Evolutionary conservation across 2,329 filamentous ascomycete species (phyloP), one percentile per base, ranked within the genome.

Genomic region (Colletotrichum costaricense): DNA sequence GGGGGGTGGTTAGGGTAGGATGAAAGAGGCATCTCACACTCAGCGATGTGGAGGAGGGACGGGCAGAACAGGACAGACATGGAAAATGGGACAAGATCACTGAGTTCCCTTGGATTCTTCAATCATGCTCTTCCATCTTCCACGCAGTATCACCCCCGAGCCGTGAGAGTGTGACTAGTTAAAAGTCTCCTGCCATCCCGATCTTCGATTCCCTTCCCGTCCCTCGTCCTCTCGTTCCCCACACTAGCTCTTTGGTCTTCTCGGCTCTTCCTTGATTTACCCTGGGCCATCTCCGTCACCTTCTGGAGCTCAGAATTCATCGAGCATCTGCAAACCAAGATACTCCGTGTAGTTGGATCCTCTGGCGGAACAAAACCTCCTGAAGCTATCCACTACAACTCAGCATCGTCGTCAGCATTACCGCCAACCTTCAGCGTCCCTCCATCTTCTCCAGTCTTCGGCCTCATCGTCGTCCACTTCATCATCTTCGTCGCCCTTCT

Each of bases 321-420:
- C 22, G 30, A 49, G 12, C 52, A 59, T 26, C 49, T 22, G 24
- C 56, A 54, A 54, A n/a, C 19, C 42, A n/a, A n/a, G 3, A 42
- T n/a, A 4, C 35, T 16, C 38, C 24, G 33, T 14, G 42, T 54
- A 63, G 24, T 49, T 46, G 57, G 30, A 30, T 35, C 42, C 56
- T 9, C 24, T 14, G 11, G 56, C 72, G 72, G 72, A 74, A 30
- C 72, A 74, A 72, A 74, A 35, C 68, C 72, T 74, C 72, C 72
- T 63, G 16, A 30, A n/a, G 26, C 26, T 46, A 22, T 12, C 49
- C 66, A 63, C 49, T 30, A 58, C 52, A 22, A 35, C 49, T 24
- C 30, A 38, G 5, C 38, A 28, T 58, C 28, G n/a, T 33, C 22
- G 55, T 60, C 9, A 22, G 52, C 35, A 28, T 56, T 54, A 24